phyloP scores from a whole-genome alignment of 2,329 filamentous ascomycete genomes.

The Penicillium sp. region DNA sequence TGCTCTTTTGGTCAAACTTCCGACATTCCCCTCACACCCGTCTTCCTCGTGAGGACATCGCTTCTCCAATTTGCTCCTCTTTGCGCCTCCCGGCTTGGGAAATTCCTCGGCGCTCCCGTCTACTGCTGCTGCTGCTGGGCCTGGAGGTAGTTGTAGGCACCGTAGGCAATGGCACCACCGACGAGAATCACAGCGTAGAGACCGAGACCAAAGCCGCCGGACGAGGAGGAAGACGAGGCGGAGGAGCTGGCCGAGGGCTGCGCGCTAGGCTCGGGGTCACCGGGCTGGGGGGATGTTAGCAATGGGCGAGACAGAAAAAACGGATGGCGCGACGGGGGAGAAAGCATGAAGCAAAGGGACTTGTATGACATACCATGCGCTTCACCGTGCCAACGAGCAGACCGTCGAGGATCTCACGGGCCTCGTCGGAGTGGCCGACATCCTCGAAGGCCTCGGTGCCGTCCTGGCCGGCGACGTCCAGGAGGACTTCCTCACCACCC shows the following conservation, averaged over 20 bases:
- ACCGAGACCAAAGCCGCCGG: slow-evolving; percentile 64
- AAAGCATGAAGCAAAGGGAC: not conserved
- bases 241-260: slow-evolving; percentile 51
- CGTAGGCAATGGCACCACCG: slow-evolving; percentile 73
- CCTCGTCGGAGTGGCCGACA: slow-evolving; percentile 98
- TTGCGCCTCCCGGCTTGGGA: not conserved
- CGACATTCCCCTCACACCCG: not conserved
- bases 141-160: slow-evolving; percentile 82
- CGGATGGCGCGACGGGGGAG: slow-evolving; percentile 3
- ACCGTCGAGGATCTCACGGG: slow-evolving; percentile 83
- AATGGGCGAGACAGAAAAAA: slow-evolving; percentile 2
- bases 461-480: slow-evolving; percentile 94
- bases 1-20: slow-evolving; percentile 6
- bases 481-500: slow-evolving; percentile 95
- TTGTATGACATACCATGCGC: slow-evolving; percentile 62
- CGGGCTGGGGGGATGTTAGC: slow-evolving; percentile 49
- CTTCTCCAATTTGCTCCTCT: not conserved
- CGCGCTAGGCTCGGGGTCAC: slow-evolving; percentile 72
- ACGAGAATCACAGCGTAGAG: slow-evolving; percentile 78
- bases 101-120: slow-evolving; percentile 3
- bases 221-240: slow-evolving; percentile 33
- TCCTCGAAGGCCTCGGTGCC: slow-evolving; percentile 98
- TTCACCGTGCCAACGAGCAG: slow-evolving; percentile 74
- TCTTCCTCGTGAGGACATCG: not conserved
- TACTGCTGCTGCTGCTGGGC: slow-evolving; percentile 30